These are phyloP conservation scores for Arthrobotrys sphaeroides DNA, from an alignment of 2,329 filamentous ascomycete species.

Conservation along the genomic window DNA sequence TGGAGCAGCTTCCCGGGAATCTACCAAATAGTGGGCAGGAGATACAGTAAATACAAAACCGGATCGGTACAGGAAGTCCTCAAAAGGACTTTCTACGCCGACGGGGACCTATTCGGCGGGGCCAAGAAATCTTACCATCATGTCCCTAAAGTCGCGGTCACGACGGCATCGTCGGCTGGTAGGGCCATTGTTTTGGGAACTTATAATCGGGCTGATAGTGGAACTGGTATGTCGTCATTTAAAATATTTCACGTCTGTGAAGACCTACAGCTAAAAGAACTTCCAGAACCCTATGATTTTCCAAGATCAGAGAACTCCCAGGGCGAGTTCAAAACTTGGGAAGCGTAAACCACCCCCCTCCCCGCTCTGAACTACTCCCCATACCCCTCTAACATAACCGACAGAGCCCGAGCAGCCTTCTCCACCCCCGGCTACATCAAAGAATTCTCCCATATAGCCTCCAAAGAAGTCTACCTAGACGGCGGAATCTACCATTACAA, in stretches of 20 bases:
- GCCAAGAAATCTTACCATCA: constrained; percentile 42
- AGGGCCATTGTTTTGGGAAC: constrained; percentile 63
- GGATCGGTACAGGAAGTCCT: constrained; percentile 61
- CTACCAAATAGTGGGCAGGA: constrained; percentile 50
- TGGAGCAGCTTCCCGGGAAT: constrained; percentile 60
- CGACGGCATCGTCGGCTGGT: constrained; percentile 62
- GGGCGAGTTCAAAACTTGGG: constrained; percentile 65
- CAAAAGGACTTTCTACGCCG: constrained; percentile 59
- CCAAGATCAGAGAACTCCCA: constrained; percentile 61
- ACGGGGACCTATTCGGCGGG: constrained; percentile 61
- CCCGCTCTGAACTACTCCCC: not conserved
- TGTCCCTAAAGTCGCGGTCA: constrained; percentile 62
- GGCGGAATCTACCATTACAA: constrained; percentile 66
- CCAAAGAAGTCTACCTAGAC: constrained; percentile 65
- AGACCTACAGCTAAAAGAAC: not conserved
- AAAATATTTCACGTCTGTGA: not conserved
- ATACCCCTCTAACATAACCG: constrained; percentile 11
- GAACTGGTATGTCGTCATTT: constrained; percentile 48
- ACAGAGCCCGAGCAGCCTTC: constrained; percentile 64
- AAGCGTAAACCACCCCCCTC: constrained; percentile 61
- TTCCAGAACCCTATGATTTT: constrained; percentile 60
- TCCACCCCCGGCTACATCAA: constrained; percentile 67
- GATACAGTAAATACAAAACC: constrained; percentile 56
- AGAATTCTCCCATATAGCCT: constrained; percentile 65
- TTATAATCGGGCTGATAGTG: constrained; percentile 61